phyloP scores from a whole-genome alignment of 495 filamentous ascomycete genomes.

The Penicillium egyptiacum region DNA sequence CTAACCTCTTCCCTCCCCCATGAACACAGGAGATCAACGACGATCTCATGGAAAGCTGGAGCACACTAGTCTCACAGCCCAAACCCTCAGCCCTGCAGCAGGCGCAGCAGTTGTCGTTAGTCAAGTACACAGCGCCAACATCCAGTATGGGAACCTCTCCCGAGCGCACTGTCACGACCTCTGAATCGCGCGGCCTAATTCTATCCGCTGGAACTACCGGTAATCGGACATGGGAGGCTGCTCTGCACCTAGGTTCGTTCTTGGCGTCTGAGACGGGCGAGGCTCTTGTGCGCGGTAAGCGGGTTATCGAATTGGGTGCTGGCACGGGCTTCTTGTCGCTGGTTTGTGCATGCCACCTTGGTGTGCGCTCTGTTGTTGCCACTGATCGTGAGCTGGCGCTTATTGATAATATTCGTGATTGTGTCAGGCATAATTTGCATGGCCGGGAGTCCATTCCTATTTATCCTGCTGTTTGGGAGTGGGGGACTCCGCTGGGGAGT shows the following conservation, averaged over 20 bases:
- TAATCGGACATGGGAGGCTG: slow-evolving; percentile 89
- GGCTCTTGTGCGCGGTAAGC: slow-evolving; percentile 52
- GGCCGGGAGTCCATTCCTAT: slow-evolving; percentile 28
- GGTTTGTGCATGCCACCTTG: slow-evolving; percentile 72
- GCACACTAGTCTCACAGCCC: slow-evolving; percentile 56
- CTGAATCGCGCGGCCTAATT: slow-evolving; percentile 72
- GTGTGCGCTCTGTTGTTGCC: slow-evolving; percentile 60
- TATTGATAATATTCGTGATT: slow-evolving; percentile 65
- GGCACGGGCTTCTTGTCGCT: slow-evolving; percentile 87
- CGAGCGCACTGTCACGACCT: slow-evolving; percentile 49
- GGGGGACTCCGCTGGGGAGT: slow-evolving; percentile 33
- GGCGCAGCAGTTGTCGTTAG: slow-evolving; percentile 72
- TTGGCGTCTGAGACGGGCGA: slow-evolving; percentile 50
- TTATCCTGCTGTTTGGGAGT: slow-evolving; percentile 46
- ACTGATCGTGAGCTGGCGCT: slow-evolving; percentile 81
- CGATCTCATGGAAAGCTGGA: slow-evolving; percentile 62
- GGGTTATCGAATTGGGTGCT: slow-evolving; percentile 81
- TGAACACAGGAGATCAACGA: slow-evolving; percentile 69
- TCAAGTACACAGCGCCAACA: slow-evolving; percentile 64
- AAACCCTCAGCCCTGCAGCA: slow-evolving; percentile 58
- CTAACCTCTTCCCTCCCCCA: slow-evolving; percentile 10
- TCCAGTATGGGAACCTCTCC: slow-evolving; percentile 4
- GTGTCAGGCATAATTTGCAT: slow-evolving; percentile 64
- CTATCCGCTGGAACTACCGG: slow-evolving; percentile 79
- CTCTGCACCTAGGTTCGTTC: slow-evolving; percentile 78